Conservation (phyloP, 495 filamentous ascomycete genomes). For the Daldinia childiae region DNA sequence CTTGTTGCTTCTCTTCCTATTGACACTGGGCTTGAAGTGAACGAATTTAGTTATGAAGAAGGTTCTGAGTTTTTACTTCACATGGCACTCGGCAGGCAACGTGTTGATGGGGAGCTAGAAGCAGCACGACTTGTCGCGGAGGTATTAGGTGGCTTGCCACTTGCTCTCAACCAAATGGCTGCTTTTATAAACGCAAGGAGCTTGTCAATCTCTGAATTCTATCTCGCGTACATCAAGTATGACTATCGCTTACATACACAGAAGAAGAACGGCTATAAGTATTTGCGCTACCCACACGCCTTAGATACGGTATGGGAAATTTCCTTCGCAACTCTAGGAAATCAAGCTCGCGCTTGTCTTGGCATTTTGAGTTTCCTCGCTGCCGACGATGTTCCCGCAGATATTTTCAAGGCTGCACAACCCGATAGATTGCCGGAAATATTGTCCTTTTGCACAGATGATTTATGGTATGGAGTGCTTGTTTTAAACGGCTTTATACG, state of each 20-base stretch:
- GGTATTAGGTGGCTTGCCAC: slow-evolving; percentile 50
- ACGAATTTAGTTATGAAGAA: slow-evolving; percentile 16
- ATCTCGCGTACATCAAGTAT: slow-evolving; percentile 44
- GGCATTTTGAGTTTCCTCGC: slow-evolving; percentile 50
- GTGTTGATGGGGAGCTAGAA: slow-evolving; percentile 1
- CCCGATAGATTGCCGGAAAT: neutral
- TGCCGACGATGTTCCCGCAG: slow-evolving; percentile 47
- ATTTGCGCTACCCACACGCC: slow-evolving; percentile 42
- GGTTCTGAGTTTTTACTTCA: slow-evolving; percentile 19
- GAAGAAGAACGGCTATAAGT: slow-evolving; percentile 27
- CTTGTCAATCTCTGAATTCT: slow-evolving; percentile 44
- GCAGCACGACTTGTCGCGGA: slow-evolving; percentile 16
- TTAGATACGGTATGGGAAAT: slow-evolving; percentile 52
- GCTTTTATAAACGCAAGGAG: slow-evolving; percentile 47
- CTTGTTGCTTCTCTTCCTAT: slow-evolving; percentile 5
- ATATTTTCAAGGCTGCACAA: slow-evolving; percentile 29
- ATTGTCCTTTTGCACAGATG: neutral
- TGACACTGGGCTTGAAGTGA: slow-evolving; percentile 19
- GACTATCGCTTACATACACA: slow-evolving; percentile 38
- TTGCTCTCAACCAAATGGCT: slow-evolving; percentile 57
- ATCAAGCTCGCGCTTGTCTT: slow-evolving; percentile 38
- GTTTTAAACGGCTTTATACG: neutral
- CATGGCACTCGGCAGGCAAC: slow-evolving; percentile 2
- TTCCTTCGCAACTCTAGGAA: slow-evolving; percentile 46
- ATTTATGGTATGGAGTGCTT: slow-evolving; percentile 7